phyloP scores from a whole-genome alignment of 371 early-diverging fungal species.

The Actinomortierella ambigua region DNA sequence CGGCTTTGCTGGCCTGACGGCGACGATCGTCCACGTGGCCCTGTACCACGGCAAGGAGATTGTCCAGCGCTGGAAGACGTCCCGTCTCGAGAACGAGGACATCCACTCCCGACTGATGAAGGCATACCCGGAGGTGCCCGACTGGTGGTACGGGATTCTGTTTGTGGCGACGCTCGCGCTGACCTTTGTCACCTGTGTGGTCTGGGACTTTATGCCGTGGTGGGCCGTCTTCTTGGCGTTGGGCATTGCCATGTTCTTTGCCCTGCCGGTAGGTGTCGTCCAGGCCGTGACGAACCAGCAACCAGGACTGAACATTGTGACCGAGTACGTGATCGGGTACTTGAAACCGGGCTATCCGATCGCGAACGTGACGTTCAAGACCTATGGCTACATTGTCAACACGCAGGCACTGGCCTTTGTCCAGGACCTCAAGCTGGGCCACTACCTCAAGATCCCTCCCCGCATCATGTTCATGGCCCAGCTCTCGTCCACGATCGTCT shows the following conservation, averaged over 20 bases:
- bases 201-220: slow-evolving; percentile 53
- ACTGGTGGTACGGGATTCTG: slow-evolving; percentile 57
- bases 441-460: slow-evolving; percentile 74
- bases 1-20: slow-evolving; percentile 49
- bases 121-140: slow-evolving; percentile 67
- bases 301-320: slow-evolving; percentile 57
- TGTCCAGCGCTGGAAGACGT: slow-evolving; percentile 54
- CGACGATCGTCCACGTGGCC: slow-evolving; percentile 65
- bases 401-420: slow-evolving; percentile 64
- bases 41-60: slow-evolving; percentile 72
- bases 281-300: slow-evolving; percentile 58
- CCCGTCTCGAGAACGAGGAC: slow-evolving; percentile 65
- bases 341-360: slow-evolving; percentile 62
- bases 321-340: slow-evolving; percentile 59
- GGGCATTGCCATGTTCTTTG: slow-evolving; percentile 54
- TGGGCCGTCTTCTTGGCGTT: slow-evolving; percentile 57
- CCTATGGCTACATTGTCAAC: slow-evolving; percentile 54
- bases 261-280: slow-evolving; percentile 65
- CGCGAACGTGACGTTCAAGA: slow-evolving; percentile 62
- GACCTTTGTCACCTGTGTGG: slow-evolving; percentile 51
- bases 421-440: slow-evolving; percentile 69
- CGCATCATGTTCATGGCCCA: slow-evolving; percentile 69
- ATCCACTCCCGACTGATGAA: slow-evolving; percentile 75
- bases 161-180: slow-evolving; percentile 47
- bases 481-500: slow-evolving; percentile 62